Percentiles rank a stretch among this genome's conserved stretches.
Conservation (phyloP, 2,329 filamentous ascomycete species). For the Ophiognomonia clavigignenti-juglandacearum region DNA sequence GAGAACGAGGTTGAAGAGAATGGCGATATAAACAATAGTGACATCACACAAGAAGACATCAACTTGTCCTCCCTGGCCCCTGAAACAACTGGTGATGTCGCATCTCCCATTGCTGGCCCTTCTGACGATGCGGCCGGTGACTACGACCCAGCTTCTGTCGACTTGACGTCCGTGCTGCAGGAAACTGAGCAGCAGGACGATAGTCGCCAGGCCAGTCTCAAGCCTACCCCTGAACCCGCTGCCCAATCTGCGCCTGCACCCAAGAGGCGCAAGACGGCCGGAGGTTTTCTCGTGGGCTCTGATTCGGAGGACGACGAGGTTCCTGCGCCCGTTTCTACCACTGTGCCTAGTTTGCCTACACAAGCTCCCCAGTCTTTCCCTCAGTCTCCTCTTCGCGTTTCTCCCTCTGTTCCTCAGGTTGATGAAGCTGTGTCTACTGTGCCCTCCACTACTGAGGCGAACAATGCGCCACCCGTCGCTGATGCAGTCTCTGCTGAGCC, state of each 20-base stretch:
- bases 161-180: constrained; percentile 25
- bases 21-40: constrained; percentile 32
- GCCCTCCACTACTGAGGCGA: constrained; percentile 25
- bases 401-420: constrained; percentile 23
- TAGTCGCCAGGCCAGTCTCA: constrained; percentile 7
- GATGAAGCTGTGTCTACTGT: constrained; percentile 26
- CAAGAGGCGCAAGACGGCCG: constrained; percentile 56
- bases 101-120: constrained; percentile 36
- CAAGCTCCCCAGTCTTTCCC: constrained; percentile 16
- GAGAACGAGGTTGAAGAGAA: constrained; percentile 50
- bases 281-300: constrained; percentile 56
- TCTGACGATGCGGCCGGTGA: constrained; percentile 46
- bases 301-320: constrained; percentile 49
- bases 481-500: constrained; percentile 33
- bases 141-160: constrained; percentile 54
- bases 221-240: constrained; percentile 29
- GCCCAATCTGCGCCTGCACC: constrained; percentile 20
- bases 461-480: constrained; percentile 13
- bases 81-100: constrained; percentile 44
- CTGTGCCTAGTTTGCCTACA: constrained; percentile 12
- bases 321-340: constrained; percentile 22
- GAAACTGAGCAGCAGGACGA: constrained; percentile 3
- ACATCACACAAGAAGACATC: constrained; percentile 44
- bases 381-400: constrained; percentile 17
- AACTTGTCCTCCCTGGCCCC: constrained; percentile 38